Evolutionary conservation across 2,329 filamentous ascomycete genomes (phyloP).

Genomic region (Akanthomyces uredinophilus): DNA sequence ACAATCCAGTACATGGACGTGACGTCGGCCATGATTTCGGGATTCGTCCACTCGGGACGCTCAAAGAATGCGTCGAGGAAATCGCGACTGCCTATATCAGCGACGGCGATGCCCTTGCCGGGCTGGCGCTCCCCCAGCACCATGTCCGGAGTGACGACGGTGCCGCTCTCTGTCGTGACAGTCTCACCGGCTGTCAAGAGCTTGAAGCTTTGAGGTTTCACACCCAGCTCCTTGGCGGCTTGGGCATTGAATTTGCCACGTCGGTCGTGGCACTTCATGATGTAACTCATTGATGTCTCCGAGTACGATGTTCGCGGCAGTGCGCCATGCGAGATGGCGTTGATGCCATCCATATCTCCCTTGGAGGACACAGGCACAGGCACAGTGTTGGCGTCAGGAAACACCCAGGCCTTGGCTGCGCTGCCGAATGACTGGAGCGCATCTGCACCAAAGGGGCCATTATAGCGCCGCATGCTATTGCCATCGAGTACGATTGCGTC

Average conservation of each 20-base stretch:
- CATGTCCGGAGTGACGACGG: conserved; percentile 76
- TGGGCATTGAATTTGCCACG: conserved; percentile 74
- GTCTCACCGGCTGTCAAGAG: conserved; percentile 57
- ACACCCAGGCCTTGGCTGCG: conserved; percentile 25
- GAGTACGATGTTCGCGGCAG: conserved; percentile 67
- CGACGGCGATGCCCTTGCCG: conserved; percentile 70
- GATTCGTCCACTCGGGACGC: conserved; percentile 66
- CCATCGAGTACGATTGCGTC: conserved; percentile 56
- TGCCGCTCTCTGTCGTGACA: conserved; percentile 60
- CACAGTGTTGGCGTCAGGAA: conserved; percentile 16
- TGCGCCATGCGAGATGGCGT: conserved; percentile 23
- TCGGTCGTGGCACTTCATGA: conserved; percentile 69
- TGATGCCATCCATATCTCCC: conserved; percentile 13
- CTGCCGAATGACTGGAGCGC: conserved; percentile 19
- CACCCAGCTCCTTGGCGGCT: conserved; percentile 59
- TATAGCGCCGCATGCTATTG: conserved; percentile 63
- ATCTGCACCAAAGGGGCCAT: conserved; percentile 45
- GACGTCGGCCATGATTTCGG: conserved; percentile 61
- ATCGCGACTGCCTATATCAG: conserved; percentile 68
- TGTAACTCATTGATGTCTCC: conserved; percentile 73
- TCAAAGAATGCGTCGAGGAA: conserved; percentile 67
- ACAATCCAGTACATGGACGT: conserved; percentile 76
- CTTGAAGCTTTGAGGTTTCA: conserved; percentile 54
- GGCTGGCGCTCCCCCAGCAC: conserved; percentile 64
- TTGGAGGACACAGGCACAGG: too few relatives aligned